Percentiles rank a stretch among this genome's conserved stretches.
Conservation (phyloP, 805 yeast genomes). For the Ogataea chonburiensis region DNA sequence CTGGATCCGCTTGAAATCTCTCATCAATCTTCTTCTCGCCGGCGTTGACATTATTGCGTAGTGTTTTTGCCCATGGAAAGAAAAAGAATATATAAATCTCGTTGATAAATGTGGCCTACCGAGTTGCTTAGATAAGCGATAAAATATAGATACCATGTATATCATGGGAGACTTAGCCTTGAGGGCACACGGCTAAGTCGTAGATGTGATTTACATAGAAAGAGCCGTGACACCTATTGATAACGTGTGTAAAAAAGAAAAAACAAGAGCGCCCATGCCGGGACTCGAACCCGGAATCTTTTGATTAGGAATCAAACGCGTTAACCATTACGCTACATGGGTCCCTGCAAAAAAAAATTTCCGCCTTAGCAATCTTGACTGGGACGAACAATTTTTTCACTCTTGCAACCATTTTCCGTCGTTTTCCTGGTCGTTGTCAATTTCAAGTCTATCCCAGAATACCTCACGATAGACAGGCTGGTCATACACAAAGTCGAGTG, state of each 20-base stretch:
- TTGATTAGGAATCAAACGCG: constrained; percentile 61
- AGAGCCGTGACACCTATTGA: too few species aligned
- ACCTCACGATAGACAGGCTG: constrained; percentile 1
- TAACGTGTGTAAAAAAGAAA: constrained; percentile 10
- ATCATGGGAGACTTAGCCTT: too few species aligned
- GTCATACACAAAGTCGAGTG: constrained; percentile 20
- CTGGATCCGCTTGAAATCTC: constrained; percentile 97
- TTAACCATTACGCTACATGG: constrained; percentile 59
- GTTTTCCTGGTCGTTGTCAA: not conserved
- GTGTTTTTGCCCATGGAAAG: constrained; percentile 12
- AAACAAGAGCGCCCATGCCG: constrained; percentile 32
- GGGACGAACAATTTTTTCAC: not conserved
- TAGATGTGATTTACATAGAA: too few species aligned
- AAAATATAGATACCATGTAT: too few species aligned
- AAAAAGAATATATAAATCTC: constrained; percentile 9
- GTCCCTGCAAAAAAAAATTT: constrained; percentile 23
- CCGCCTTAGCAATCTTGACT: constrained; percentile 4
- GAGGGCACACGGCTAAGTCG: too few species aligned
- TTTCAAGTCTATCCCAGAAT: constrained; percentile 2
- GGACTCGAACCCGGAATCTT: constrained; percentile 60
- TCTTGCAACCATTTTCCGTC: constrained; percentile 4
- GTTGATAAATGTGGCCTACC: not conserved
- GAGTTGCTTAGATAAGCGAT: constrained; percentile 5
- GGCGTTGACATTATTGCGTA: constrained; percentile 81
- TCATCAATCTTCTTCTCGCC: constrained; percentile 98